Percentiles rank a stretch among this genome's conserved stretches.
These are phyloP conservation scores for Sclerotinia spermophila DNA, from an alignment of 2,329 filamentous ascomycete species.

Conservation along the genomic window DNA sequence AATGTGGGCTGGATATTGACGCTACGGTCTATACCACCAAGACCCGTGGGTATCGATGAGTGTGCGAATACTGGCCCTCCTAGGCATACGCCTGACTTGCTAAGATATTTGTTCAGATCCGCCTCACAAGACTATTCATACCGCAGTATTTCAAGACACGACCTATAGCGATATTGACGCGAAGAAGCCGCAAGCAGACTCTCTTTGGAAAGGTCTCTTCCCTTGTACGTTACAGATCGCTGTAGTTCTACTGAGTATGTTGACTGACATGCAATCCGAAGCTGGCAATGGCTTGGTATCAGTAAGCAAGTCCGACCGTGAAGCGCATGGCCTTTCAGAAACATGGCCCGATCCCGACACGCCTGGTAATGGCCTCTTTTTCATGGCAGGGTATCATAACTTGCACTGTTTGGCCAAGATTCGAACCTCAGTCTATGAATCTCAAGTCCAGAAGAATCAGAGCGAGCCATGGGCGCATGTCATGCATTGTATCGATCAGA, in stretches of 20 bases:
- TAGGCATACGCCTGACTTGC: neutral
- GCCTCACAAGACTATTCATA: neutral
- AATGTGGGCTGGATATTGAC: no score
- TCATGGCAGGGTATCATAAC: slow-evolving; percentile 6
- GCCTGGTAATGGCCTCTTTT: neutral
- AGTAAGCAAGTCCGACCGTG: neutral
- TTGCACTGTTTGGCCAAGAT: slow-evolving; percentile 9
- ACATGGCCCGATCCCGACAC: neutral
- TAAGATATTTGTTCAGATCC: neutral
- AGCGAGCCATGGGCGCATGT: neutral
- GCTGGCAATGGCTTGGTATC: slow-evolving; percentile 1
- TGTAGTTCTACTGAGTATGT: no score
- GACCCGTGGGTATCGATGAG: no score
- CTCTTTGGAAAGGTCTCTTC: slow-evolving; percentile 4
- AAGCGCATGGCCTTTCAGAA: neutral
- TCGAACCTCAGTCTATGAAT: neutral
- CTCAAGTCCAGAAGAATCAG: neutral
- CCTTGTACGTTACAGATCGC: neutral
- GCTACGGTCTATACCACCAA: no score
- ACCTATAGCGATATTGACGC: neutral
- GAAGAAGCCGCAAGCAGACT: neutral
- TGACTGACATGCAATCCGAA: neutral
- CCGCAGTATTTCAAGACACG: slow-evolving; percentile 1
- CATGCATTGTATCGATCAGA: slow-evolving; percentile 5
- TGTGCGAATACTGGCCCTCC: neutral